Base-by-base conservation (phyloP, 306 rosid species). In the Prunus davidiana region DNA sequence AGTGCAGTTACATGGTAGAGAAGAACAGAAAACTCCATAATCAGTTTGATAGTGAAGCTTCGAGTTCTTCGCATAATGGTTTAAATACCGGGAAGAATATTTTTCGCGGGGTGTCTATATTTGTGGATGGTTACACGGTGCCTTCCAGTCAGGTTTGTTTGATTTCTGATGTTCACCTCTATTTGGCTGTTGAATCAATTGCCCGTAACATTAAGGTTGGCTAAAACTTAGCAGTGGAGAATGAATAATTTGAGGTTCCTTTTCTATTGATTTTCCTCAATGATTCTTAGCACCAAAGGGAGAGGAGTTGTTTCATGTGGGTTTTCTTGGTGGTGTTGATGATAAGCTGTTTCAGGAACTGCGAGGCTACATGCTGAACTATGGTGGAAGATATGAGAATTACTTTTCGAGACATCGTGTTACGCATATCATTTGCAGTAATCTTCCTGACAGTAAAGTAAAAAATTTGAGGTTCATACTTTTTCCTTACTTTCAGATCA, bases 121-220 rank as follows among this genome's bases (percentile, higher is more conserved):
- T 94, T 77, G 97, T 89, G 30, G 98, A 92, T 71, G 98, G 98
- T 79, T 92, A 90, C 85, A 94, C 98, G 4, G 81, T 88, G 81
- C 98, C 98, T 73, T 87, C 97, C 61, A 89, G 83, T 67, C 96
- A 89, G 97, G 98, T 91, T 73, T 46, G 15, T 73, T 24, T 71
- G 45, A 14, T n/a, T 55, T 57, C 70, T 32, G 60, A 15, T 15
- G 56, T 51, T 64, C 47, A 54, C 45, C 64, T 28, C 66, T 77
- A 12, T 51, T 60, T 52, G 57, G 62, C 76, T 65, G 54, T 56
- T 72, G 16, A 54, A n/a, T 55, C 54, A 56, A 15, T 15, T 49
- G 22, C 43, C 45, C 52, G 12, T 56, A 19, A 32, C 30, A 12
- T 52, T 52, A 54, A 18, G 8, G 11, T 70, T 24, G 9, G 15